Evolutionary conservation across 1,284 basidiomycete species (phyloP).

Genomic region (Ceratobasidium sp.): DNA sequence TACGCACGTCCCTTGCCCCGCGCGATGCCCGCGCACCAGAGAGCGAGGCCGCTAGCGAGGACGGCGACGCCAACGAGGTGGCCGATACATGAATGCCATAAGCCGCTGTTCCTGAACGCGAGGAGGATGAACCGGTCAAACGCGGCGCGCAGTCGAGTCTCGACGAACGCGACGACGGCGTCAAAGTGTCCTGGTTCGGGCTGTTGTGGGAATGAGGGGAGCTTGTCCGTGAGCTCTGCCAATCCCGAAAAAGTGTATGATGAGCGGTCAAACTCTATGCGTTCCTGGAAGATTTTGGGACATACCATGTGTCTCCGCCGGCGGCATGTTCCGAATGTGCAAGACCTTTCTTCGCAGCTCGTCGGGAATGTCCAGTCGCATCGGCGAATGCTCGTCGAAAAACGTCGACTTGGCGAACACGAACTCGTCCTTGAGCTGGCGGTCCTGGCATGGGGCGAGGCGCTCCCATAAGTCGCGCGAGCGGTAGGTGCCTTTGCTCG

Average conservation of each 20-base stretch:
- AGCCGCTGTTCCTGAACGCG: slow-evolving; percentile 33
- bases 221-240: slow-evolving; percentile 30
- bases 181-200: slow-evolving; percentile 38
- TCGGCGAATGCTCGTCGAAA: slow-evolving; percentile 26
- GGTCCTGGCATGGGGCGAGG: slow-evolving; percentile 31
- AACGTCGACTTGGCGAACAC: slow-evolving; percentile 44
- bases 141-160: background rate
- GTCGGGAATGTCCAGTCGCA: slow-evolving; percentile 41
- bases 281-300: background rate
- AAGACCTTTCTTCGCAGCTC: slow-evolving; percentile 13
- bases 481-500: slow-evolving; percentile 20
- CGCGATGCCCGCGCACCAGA: slow-evolving; percentile 19
- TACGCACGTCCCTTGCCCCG: background rate
- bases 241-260: background rate
- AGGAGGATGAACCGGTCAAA: slow-evolving; percentile 19
- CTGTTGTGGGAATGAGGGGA: slow-evolving; percentile 38
- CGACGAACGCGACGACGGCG: background rate
- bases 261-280: background rate
- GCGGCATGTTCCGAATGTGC: slow-evolving; percentile 26
- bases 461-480: slow-evolving; percentile 39
- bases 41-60: slow-evolving; percentile 21
- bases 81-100: slow-evolving; percentile 34
- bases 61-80: background rate
- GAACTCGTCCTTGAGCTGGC: slow-evolving; percentile 24
- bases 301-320: background rate